Conservation (phyloP, 352 stramenopile genomes). For the Phytophthora europaea region DNA sequence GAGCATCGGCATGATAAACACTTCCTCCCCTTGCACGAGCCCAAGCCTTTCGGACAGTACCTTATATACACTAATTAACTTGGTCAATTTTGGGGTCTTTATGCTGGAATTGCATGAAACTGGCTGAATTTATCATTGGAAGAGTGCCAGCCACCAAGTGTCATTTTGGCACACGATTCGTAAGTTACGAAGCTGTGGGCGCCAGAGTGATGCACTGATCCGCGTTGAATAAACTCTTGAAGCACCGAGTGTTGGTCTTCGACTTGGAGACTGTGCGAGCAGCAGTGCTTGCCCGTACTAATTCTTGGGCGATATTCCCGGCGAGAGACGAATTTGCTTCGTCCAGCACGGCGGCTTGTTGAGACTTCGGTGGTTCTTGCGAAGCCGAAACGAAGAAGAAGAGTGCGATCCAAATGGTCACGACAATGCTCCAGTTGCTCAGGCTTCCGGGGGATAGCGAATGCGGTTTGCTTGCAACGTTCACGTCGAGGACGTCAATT, state of each 20-base stretch:
- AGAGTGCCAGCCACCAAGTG: no score
- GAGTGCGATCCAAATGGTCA: background rate
- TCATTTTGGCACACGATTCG: no score
- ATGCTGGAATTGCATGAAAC: no score
- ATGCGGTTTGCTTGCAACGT: background rate
- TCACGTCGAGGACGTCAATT: background rate
- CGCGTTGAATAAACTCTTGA: background rate
- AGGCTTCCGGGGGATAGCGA: background rate
- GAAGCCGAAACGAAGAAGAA: conserved; percentile 5
- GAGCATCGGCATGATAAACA: no score
- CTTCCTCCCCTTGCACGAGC: no score
- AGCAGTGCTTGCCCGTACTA: background rate
- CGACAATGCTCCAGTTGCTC: background rate
- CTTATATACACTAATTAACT: no score
- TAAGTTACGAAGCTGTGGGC: background rate
- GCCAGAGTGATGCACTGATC: background rate
- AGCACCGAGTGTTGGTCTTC: background rate
- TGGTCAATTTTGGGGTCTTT: no score
- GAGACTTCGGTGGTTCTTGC: conserved; percentile 1
- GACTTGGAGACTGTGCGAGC: background rate
- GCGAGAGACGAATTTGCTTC: background rate
- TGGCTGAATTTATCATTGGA: no score
- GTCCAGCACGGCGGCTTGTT: background rate
- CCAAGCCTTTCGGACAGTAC: no score
- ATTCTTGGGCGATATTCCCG: background rate